These are phyloP conservation scores for Elsinoe fawcettii DNA, from an alignment of 2,329 filamentous ascomycete genomes.

Conservation along the genomic window DNA sequence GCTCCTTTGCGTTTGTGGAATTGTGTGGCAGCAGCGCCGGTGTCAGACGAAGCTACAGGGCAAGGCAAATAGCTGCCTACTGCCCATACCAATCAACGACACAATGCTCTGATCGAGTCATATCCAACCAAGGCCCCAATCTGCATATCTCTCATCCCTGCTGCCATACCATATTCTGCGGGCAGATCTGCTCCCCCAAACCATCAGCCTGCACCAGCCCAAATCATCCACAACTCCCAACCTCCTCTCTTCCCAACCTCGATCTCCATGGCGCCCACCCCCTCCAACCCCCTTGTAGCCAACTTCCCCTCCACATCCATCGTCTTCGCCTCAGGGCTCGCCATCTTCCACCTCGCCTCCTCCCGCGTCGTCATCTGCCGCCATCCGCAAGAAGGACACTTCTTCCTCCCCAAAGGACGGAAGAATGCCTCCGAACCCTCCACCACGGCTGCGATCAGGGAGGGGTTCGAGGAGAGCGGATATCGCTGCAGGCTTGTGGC, in stretches of 20 bases:
- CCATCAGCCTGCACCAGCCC: background rate
- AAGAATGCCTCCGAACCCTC: slow-evolving; percentile 41
- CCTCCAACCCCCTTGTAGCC: slow-evolving; percentile 22
- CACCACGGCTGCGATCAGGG: slow-evolving; percentile 37
- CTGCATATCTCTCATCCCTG: background rate
- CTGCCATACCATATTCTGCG: background rate
- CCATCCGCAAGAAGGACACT: slow-evolving; percentile 35
- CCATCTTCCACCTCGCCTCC: slow-evolving; percentile 44
- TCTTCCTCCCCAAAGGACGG: slow-evolving; percentile 44
- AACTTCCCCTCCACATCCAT: slow-evolving; percentile 24
- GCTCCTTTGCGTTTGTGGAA: background rate
- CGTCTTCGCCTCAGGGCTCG: slow-evolving; percentile 37
- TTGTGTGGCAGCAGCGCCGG: background rate
- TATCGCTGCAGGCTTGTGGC: slow-evolving; percentile 44
- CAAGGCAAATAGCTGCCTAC: background rate
- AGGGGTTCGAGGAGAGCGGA: slow-evolving; percentile 45
- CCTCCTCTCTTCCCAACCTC: background rate
- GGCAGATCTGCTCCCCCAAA: background rate
- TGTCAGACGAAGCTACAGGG: background rate
- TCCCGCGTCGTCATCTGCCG: slow-evolving; percentile 42
- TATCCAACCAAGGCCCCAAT: background rate
- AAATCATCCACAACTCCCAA: too few species aligned
- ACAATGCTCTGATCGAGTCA: background rate
- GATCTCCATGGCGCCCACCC: slow-evolving; percentile 16
- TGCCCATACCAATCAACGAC: background rate